Evolutionary conservation across 1,139 yeast species (phyloP).

Genomic region (Sugiyamaella sp.): DNA sequence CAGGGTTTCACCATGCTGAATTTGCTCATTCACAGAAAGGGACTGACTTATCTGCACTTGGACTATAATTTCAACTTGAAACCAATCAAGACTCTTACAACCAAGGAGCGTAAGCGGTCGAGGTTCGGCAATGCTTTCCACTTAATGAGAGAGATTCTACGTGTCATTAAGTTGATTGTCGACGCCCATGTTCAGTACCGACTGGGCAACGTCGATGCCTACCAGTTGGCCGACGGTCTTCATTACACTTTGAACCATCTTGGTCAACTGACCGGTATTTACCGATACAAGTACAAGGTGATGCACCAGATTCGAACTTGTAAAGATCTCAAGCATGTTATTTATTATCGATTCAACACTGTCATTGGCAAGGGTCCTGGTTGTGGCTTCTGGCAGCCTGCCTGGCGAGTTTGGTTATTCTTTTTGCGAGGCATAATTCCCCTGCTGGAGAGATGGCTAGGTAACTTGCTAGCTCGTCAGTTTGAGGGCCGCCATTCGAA

Average conservation of each 20-base stretch:
- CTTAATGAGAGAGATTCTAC: slow-evolving; percentile 81
- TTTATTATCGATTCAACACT: slow-evolving; percentile 77
- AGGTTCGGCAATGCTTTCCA: slow-evolving; percentile 98
- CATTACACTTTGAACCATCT: slow-evolving; percentile 88
- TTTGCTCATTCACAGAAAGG: slow-evolving; percentile 84
- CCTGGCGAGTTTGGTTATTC: slow-evolving; percentile 96
- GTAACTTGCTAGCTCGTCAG: slow-evolving; percentile 87
- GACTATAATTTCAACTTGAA: slow-evolving; percentile 95
- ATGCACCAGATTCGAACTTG: slow-evolving; percentile 98
- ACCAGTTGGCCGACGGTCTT: slow-evolving; percentile 91
- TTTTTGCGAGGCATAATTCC: slow-evolving; percentile 95
- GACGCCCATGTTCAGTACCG: slow-evolving; percentile 94
- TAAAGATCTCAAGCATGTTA: slow-evolving; percentile 90
- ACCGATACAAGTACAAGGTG: slow-evolving; percentile 93
- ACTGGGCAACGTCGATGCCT: slow-evolving; percentile 88
- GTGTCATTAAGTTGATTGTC: slow-evolving; percentile 79
- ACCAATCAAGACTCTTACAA: slow-evolving; percentile 94
- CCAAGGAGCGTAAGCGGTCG: slow-evolving; percentile 94
- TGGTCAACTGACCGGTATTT: slow-evolving; percentile 95
- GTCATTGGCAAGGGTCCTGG: slow-evolving; percentile 97
- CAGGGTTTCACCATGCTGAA: slow-evolving; percentile 96
- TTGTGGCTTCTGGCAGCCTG: slow-evolving; percentile 99
- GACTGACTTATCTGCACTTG: slow-evolving; percentile 86
- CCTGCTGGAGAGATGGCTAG: slow-evolving; percentile 89
- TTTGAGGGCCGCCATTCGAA: slow-evolving; percentile 94